Base-by-base conservation (phyloP, 306 rosid genomes). In the Gastrolobium villosum region DNA sequence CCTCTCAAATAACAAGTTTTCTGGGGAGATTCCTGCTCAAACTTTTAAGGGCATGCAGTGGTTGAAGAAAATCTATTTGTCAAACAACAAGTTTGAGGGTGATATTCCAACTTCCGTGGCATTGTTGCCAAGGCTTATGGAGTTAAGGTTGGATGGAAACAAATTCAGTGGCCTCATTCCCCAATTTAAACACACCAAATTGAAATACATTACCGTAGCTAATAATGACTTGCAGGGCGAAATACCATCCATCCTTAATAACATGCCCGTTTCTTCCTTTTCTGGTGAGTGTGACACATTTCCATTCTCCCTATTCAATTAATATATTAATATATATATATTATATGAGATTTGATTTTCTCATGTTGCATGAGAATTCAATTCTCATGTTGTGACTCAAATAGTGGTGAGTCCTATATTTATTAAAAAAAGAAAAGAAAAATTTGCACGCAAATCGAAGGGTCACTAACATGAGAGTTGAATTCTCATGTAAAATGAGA, bases 21-120 rank as follows among this genome's bases (percentile, higher is more conserved):
- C 91, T 0, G 96, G 98, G 11, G 72, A 34, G 13, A 81, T 96
- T 83, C 88, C 89, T 1, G 6, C 69, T 6, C 59, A 74, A 2
- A 28, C 70, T 3, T 96, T 96, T 63, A 59, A 56, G 2, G 80
- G 80, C 4, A 84, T 90, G 94, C 10, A 60, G 28, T 77, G 89
- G 79, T 69, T 96, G 87, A 96, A 96, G 86, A 96, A 89, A 55
- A 35, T 93, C 2, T 57, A 86, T 81, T 64, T 96, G 84, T 82
- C 92, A 0, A 32, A 86, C 1, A 96, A 96, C 71, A 78, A 86
- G 5, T 83, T 96, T 11, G 45, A 70, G 0, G 97, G 98, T 37
- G 7, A 1, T 31, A 78, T 96, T 86, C 99, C 99, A 2, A 7
- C 32, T 72, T 90, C 97, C 0, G 37, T 96, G 32, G 13, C 52